A percentile compares a stretch with the other conserved stretches of the same genome.
phyloP scores from a whole-genome alignment of 345 rosid species.

The Lepidium sativum region DNA sequence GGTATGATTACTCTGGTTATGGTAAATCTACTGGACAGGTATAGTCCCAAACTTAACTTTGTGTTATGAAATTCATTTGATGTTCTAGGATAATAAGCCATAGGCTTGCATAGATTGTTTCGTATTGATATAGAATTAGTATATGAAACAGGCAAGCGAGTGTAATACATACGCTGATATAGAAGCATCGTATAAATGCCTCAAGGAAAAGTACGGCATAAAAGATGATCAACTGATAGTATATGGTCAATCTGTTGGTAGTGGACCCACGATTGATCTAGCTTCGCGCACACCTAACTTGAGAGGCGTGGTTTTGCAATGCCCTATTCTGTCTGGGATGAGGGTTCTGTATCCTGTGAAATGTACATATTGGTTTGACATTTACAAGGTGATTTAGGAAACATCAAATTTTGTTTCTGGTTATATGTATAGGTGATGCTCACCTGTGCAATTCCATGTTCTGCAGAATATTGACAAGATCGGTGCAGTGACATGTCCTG shows the following conservation, averaged over 20 bases:
- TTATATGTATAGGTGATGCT: not conserved
- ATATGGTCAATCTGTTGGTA: conserved; percentile 93
- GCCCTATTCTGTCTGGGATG: conserved; percentile 89
- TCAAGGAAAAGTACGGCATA: conserved; percentile 62
- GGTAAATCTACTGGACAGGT: conserved; percentile 97
- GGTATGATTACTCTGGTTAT: conserved; percentile 96
- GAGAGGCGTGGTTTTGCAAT: conserved; percentile 76
- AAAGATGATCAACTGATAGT: conserved; percentile 72
- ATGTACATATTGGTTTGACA: conserved; percentile 90
- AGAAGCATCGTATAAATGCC: conserved; percentile 75
- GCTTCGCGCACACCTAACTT: conserved; percentile 72
- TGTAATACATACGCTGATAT: conserved; percentile 81
- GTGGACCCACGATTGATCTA: conserved; percentile 88
- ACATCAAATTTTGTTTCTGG: not conserved
- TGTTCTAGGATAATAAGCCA: not conserved
- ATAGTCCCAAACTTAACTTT: not conserved
- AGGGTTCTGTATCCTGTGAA: conserved; percentile 88
- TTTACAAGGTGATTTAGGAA: conserved; percentile 57
- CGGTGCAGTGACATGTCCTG: conserved; percentile 60
- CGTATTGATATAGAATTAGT: not conserved
- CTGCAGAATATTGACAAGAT: conserved; percentile 84
- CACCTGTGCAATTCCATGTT: not conserved
- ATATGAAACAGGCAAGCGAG: conserved; percentile 70
- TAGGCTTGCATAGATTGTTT: not conserved
- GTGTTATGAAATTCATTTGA: not conserved